Base-by-base conservation (phyloP, 2,329 filamentous ascomycete species). In the Fusarium sterilihyphosum region DNA sequence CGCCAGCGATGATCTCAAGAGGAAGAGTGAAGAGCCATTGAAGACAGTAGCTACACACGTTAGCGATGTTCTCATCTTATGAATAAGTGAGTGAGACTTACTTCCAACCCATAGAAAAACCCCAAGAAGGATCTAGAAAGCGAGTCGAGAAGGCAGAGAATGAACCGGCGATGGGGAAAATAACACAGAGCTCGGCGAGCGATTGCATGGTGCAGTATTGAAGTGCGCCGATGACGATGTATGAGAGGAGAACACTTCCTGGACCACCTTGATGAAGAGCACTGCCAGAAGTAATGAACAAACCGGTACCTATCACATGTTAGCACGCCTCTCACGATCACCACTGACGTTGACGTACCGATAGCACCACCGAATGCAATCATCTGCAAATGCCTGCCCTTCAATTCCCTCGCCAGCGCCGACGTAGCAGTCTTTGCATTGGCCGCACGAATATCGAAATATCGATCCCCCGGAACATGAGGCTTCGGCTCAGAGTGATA, bases 81-180 rank as follows among this genome's bases (percentile, higher is more conserved):
- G 7, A 22, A 2, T 17, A 5, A 17, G 24, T n/a, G 24, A 29
- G 35, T 3, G 24, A 24, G 12, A 88, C 90, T 82, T 82, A 93
- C 88, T 97, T 97, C 94, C 94, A 97, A 14, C 94, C 95, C 94
- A 98, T 97, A 37, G 94, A 93, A 80, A 97, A 97, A 0, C 95
- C 95, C 94, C 94, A 98, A 0, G 95, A 95, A 2, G 95, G 96
- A 79, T 98, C 95, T 9, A 98, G 83, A 78, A 98, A 98, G 14
- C 96, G 91, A n/a, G 94, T 98, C 13, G 95, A 97, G 83, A 95
- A 98, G 16, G 94, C 92, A 3, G 94, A 94, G 81, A 98, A 98
- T 7, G 95, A 97, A 62, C 96, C 96, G 17, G 95, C 93, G 26
- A 98, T 93, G 4, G 96, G 96, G 77, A 96, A 98, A 13, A 95